phyloP scores from a whole-genome alignment of 495 filamentous ascomycete species.

The Talaromyces nanjingensis region DNA sequence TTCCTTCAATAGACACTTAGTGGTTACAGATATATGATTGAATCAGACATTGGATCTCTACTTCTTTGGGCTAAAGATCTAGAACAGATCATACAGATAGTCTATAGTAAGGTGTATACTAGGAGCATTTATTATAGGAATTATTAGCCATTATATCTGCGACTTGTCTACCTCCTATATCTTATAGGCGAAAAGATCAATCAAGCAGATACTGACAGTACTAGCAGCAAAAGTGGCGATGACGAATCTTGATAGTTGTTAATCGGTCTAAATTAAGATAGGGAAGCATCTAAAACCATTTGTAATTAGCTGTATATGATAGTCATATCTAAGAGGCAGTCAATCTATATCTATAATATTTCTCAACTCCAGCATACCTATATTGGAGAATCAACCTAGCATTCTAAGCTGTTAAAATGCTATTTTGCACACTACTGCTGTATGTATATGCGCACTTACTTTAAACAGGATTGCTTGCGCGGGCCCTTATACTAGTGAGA shows the following conservation, averaged over 20 bases:
- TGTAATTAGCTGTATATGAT: too few species aligned
- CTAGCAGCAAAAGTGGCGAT: not conserved
- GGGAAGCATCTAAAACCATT: too few species aligned
- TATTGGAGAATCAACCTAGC: too few species aligned
- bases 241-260: not conserved
- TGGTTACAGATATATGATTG: not conserved
- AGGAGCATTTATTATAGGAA: not conserved
- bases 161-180: not conserved
- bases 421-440: too few species aligned
- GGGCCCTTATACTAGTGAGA: too few species aligned
- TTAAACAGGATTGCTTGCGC: too few species aligned
- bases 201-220: conserved; percentile 4
- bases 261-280: not conserved
- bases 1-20: not conserved
- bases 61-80: not conserved
- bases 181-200: not conserved
- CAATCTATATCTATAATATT: too few species aligned
- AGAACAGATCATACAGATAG: too few species aligned
- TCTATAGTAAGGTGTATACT: not conserved
- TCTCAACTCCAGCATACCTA: too few species aligned
- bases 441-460: too few species aligned
- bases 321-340: too few species aligned
- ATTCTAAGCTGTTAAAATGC: too few species aligned
- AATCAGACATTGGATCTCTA: not conserved
- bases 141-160: not conserved